phyloP scores from a whole-genome alignment of 2,329 filamentous ascomycete genomes.

The Pseudogymnoascus sp. region DNA sequence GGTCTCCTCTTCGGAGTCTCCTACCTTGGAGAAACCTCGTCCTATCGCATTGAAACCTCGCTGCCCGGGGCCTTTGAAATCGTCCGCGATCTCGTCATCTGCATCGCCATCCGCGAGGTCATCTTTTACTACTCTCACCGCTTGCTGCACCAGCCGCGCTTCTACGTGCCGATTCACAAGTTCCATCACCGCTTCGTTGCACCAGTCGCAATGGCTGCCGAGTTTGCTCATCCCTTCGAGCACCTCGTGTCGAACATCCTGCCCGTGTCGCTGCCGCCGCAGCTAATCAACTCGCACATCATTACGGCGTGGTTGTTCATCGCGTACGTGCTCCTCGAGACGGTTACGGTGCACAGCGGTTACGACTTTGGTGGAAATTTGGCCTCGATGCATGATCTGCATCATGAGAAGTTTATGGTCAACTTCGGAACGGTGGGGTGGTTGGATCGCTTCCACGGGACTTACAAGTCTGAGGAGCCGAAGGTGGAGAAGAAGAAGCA shows the following conservation, averaged over 20 bases:
- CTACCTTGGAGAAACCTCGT: background rate
- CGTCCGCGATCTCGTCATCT: conserved; percentile 36
- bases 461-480: conserved; percentile 22
- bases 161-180: conserved; percentile 47
- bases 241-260: conserved; percentile 46
- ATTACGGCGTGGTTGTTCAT: conserved; percentile 46
- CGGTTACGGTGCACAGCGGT: conserved; percentile 47
- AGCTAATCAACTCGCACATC: conserved; percentile 39
- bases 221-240: conserved; percentile 51
- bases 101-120: conserved; percentile 38
- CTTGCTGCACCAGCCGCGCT: conserved; percentile 38
- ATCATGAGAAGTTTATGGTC: conserved; percentile 49
- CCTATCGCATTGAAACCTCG: conserved; percentile 24
- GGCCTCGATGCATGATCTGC: conserved; percentile 46
- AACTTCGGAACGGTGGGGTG: conserved; percentile 45
- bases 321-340: conserved; percentile 41
- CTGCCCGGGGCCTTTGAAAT: conserved; percentile 30
- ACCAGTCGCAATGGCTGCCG: conserved; percentile 45
- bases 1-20: background rate
- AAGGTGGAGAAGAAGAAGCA: conserved; percentile 1
- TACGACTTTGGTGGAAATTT: conserved; percentile 44
- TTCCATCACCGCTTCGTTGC: conserved; percentile 48
- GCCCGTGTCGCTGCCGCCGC: conserved; percentile 42
- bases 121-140: conserved; percentile 51
- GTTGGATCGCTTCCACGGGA: conserved; percentile 49